Base-by-base conservation (phyloP, 2,329 filamentous ascomycete genomes). In the Decorospora gaudefroyi region DNA sequence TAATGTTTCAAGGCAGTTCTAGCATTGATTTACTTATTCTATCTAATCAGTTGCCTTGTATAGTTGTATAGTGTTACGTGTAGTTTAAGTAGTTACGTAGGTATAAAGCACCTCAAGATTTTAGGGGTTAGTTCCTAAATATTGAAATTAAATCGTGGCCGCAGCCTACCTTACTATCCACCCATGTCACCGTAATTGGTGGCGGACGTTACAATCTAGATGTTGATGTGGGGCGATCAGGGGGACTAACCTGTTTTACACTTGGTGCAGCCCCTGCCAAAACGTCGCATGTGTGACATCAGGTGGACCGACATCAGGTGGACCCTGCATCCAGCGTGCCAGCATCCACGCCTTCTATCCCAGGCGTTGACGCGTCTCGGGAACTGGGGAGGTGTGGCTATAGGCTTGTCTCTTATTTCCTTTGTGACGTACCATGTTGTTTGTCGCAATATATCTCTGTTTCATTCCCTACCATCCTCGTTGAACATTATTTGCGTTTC, bases 281-380 rank as follows among this genome's bases (percentile, higher is more conserved):
- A 46, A 22, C 43, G 43, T 48, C 48, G 49, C 54, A 44, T 61
- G 49, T 59, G 59, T 65, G 59, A 64, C 66, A 68, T 68, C 62
- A 68, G 63, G 42, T 51, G 55, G 42, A 39, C 49, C 49, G 59
- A 64, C 66, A 68, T 68, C 62, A 68, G 63, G 42, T 51, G 55
- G 42, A 39, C 49, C 49, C 53, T 55, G 53, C 49, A 57, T 61
- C n/a, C n/a, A n/a, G n/a, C n/a, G n/a, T n/a, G n/a, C n/a, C n/a
- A n/a, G n/a, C n/a, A n/a, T n/a, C 52, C 50, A 53, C 42, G 39
- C 30, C 45, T 34, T 42, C 42, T 31, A 50, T 32, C 33, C 16
- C 21, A 49, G 43, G 35, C 37, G 16, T 50, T 36, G 33, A 47
- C 28, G 29, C 30, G 19, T 25, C 28, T 23, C 31, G 42, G 43